Evolutionary conservation across 768 basidiomycete species (phyloP).

Genomic region (Kwoniella europaea): DNA sequence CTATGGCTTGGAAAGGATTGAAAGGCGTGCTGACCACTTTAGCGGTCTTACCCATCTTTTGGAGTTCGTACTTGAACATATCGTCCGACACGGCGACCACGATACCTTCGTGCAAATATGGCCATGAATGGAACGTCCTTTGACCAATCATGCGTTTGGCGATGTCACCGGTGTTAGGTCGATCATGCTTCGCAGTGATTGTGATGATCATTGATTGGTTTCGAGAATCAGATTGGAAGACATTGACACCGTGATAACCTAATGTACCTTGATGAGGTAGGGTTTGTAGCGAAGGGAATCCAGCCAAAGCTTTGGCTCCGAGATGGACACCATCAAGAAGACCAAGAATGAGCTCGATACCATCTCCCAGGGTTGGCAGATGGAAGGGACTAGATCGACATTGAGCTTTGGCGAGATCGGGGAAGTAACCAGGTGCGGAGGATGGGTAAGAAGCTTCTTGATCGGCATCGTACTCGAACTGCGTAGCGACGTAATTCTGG

Average conservation of each 20-base stretch:
- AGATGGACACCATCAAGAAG: conserved; percentile 86
- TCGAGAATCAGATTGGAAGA: conserved; percentile 85
- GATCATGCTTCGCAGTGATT: conserved; percentile 75
- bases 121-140: conserved; percentile 84
- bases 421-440: conserved; percentile 93
- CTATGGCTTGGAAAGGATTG: conserved; percentile 67
- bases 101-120: conserved; percentile 89
- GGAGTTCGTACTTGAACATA: conserved; percentile 77
- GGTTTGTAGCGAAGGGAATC: conserved; percentile 94
- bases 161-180: conserved; percentile 70
- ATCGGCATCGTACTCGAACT: conserved; percentile 71
- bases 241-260: conserved; percentile 86
- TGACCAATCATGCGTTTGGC: conserved; percentile 76
- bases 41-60: conserved; percentile 54
- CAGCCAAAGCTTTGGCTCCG: conserved; percentile 83
- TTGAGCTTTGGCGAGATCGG: conserved; percentile 76
- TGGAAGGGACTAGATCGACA: conserved; percentile 83
- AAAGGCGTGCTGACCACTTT: conserved; percentile 73
- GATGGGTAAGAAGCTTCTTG: conserved; percentile 80
- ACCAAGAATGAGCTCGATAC: conserved; percentile 82
- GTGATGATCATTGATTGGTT: conserved; percentile 94
- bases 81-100: conserved; percentile 86
- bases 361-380: conserved; percentile 77
- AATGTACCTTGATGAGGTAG: conserved; percentile 76
- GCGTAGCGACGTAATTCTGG: conserved; percentile 70